Conservation (phyloP, 495 filamentous ascomycete species). For the Neurospora africana region DNA sequence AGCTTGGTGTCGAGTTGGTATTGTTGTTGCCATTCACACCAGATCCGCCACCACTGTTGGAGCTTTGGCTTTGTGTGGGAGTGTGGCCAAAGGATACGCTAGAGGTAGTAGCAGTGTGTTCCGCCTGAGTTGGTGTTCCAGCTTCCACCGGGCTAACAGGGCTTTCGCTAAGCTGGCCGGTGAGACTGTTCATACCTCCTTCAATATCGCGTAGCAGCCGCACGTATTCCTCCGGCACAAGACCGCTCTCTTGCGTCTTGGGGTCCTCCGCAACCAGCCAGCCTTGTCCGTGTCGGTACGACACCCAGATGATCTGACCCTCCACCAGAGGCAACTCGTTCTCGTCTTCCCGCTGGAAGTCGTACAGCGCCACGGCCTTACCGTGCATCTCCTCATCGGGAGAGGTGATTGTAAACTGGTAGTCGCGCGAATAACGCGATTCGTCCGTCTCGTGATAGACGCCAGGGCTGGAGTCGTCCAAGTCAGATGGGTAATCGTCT, state of each 20-base stretch:
- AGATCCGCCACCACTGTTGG: conserved; percentile 22
- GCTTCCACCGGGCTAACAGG: conserved; percentile 34
- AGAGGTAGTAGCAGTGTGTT: conserved; percentile 20
- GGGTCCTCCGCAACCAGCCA: conserved; percentile 97
- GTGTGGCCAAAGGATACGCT: conserved; percentile 25
- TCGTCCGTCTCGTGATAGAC: conserved; percentile 40
- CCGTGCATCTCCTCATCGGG: conserved; percentile 97
- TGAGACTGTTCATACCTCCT: conserved; percentile 47
- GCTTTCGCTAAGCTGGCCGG: conserved; percentile 30
- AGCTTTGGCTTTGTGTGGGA: conserved; percentile 23
- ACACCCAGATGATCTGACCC: conserved; percentile 94
- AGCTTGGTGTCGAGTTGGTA: conserved; percentile 18
- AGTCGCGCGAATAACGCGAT: conserved; percentile 74
- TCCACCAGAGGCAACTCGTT: conserved; percentile 90
- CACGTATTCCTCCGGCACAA: conserved; percentile 96
- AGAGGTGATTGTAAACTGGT: conserved; percentile 89
- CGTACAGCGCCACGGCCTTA: conserved; percentile 89
- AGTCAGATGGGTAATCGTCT: conserved; percentile 45
- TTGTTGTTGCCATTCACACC: conserved; percentile 5
- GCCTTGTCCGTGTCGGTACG: conserved; percentile 88
- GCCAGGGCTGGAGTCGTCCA: conserved; percentile 47
- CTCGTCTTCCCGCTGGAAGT: conserved; percentile 90
- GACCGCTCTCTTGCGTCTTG: conserved; percentile 69
- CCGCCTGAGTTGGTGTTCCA: conserved; percentile 47
- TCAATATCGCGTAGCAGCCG: conserved; percentile 86